Evolutionary conservation across 257 asterid genomes (phyloP).

Genomic region (Mitragyna speciosa): DNA sequence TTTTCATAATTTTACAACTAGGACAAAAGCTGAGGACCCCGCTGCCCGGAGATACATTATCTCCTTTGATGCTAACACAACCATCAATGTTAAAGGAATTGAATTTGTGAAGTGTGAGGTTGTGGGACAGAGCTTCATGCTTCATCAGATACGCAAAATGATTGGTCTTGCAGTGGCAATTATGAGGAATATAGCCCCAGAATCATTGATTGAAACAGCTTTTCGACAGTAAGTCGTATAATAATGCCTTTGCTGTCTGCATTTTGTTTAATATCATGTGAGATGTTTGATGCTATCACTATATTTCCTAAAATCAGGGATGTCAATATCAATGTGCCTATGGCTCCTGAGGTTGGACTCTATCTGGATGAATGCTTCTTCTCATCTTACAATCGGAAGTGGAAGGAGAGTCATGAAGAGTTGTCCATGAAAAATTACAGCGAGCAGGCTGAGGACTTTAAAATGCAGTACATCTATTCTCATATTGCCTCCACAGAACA

Average conservation of each 20-base stretch:
- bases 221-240: conserved; percentile 53
- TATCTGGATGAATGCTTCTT: conserved; percentile 93
- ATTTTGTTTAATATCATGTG: background rate
- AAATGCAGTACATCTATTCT: conserved; percentile 69
- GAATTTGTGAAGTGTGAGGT: conserved; percentile 92
- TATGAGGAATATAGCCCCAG: conserved; percentile 77
- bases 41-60: conserved; percentile 74
- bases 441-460: conserved; percentile 76
- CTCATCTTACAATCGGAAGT: conserved; percentile 75
- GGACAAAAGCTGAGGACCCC: conserved; percentile 95
- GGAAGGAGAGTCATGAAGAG: conserved; percentile 75
- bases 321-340: conserved; percentile 73
- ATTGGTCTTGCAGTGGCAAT: conserved; percentile 93
- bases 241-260: background rate
- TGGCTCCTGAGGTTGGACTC: conserved; percentile 99
- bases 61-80: conserved; percentile 63
- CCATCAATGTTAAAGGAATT: conserved; percentile 59
- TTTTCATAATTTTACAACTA: conserved; percentile 85
- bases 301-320: conserved; percentile 54
- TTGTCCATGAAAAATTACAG: conserved; percentile 71
- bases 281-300: background rate
- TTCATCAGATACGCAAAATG: conserved; percentile 97
- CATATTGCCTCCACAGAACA: conserved; percentile 78
- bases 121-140: conserved; percentile 98
- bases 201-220: conserved; percentile 65